Percentiles rank a stretch among this genome's conserved stretches.
Conservation (phyloP, 192 early-diverging fungal genomes). For the Pilaira anomala region DNA sequence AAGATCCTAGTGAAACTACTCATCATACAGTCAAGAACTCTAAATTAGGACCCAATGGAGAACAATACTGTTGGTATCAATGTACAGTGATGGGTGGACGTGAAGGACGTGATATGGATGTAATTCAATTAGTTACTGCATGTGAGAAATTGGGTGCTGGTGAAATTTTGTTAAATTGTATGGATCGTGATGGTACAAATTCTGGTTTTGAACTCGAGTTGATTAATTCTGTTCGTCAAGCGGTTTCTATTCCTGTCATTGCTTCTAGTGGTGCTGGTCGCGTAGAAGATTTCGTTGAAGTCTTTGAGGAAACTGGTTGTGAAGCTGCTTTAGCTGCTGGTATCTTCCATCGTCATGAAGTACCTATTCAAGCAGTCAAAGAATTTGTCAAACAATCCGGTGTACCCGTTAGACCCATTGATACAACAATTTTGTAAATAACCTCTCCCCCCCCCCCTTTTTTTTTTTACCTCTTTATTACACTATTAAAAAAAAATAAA, state of each 20-base stretch:
- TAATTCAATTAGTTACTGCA: constrained; percentile 81
- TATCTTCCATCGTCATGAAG: constrained; percentile 96
- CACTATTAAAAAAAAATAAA: too few species aligned
- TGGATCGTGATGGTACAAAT: constrained; percentile 99
- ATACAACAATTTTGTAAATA: constrained; percentile 21
- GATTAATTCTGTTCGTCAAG: constrained; percentile 71
- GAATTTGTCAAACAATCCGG: constrained; percentile 50
- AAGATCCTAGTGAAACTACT: constrained; percentile 62
- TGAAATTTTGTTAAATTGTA: constrained; percentile 97
- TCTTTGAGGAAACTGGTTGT: constrained; percentile 80
- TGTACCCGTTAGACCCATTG: constrained; percentile 51
- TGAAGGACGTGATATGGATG: constrained; percentile 93
- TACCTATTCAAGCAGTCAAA: constrained; percentile 88
- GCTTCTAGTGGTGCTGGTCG: constrained; percentile 92
- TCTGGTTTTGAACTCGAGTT: constrained; percentile 93
- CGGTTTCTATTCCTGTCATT: constrained; percentile 94
- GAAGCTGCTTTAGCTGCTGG: constrained; percentile 98
- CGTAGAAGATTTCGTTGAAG: constrained; percentile 83
- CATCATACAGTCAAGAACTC: constrained; percentile 75
- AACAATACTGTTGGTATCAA: constrained; percentile 97
- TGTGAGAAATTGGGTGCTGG: constrained; percentile 93
- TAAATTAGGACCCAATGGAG: constrained; percentile 85
- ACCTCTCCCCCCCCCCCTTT: too few species aligned
- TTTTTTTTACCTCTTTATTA: too few species aligned
- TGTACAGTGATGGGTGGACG: constrained; percentile 98